Evolutionary conservation across 371 early-diverging fungal species (phyloP).

Genomic region (Parasitella parasitica): DNA sequence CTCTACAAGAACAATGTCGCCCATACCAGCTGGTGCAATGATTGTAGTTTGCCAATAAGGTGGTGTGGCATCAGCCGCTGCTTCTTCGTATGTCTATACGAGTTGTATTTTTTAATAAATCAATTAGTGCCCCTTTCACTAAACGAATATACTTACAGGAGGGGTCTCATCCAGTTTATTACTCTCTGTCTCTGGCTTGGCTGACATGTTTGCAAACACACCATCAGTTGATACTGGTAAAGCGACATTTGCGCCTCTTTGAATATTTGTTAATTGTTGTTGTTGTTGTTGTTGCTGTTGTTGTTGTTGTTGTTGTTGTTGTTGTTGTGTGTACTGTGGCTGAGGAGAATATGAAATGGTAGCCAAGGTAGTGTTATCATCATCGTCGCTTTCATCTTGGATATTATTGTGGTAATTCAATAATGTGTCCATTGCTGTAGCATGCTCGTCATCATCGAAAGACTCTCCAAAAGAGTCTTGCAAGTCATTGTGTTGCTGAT

Average conservation of each 20-base stretch:
- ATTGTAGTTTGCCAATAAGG: slow-evolving; percentile 64
- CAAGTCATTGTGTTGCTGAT: slow-evolving; percentile 20
- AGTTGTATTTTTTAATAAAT: too few species aligned
- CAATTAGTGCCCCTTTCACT: neutral
- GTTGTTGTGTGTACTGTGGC: neutral
- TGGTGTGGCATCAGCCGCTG: slow-evolving; percentile 62
- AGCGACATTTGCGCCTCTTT: neutral
- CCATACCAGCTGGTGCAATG: slow-evolving; percentile 55
- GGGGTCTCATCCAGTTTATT: slow-evolving; percentile 39
- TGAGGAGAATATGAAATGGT: slow-evolving; percentile 16
- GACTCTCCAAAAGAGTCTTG: slow-evolving; percentile 26
- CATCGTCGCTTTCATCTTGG: neutral
- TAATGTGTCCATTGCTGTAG: slow-evolving; percentile 6
- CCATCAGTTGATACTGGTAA: slow-evolving; percentile 46
- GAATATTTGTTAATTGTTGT: neutral
- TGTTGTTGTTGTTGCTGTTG: neutral
- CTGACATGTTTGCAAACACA: slow-evolving; percentile 63
- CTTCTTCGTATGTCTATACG: slow-evolving; percentile 65
- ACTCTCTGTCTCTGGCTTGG: slow-evolving; percentile 52
- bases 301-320: neutral
- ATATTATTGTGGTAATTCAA: neutral
- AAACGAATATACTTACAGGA: slow-evolving; percentile 35
- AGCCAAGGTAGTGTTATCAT: neutral
- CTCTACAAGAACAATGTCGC: slow-evolving; percentile 62
- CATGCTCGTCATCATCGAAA: slow-evolving; percentile 10